Percentiles rank a stretch among this genome's conserved stretches.
Conservation (phyloP, 2,329 filamentous ascomycete genomes). For the Dactylellina cionopaga region DNA sequence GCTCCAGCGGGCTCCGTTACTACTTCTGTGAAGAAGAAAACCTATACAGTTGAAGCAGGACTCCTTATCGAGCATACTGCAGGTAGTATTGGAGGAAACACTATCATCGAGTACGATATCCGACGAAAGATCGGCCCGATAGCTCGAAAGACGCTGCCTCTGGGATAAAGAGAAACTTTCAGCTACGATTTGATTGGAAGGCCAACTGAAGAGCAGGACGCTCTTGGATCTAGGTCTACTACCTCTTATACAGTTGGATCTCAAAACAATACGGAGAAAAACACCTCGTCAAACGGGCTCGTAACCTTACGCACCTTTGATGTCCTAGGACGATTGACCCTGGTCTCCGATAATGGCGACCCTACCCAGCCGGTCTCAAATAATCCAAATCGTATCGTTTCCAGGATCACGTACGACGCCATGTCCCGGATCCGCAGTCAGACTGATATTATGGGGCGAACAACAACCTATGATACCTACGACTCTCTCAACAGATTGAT, state of each 20-base stretch:
- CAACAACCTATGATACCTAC: neutral
- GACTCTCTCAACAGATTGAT: neutral
- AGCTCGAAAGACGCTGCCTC: neutral
- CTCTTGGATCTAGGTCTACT: neutral
- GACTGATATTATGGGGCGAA: neutral
- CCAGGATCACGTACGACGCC: neutral
- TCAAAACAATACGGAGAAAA: neutral
- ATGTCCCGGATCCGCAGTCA: neutral
- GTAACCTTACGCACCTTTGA: neutral
- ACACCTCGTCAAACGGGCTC: neutral
- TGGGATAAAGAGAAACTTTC: neutral
- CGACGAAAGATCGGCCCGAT: neutral
- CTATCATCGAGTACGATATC: neutral
- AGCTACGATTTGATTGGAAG: neutral
- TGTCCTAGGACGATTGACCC: neutral
- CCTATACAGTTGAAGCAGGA: neutral
- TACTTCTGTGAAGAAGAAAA: neutral
- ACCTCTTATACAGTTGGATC: neutral
- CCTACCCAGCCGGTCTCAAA: neutral
- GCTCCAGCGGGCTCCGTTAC: neutral
- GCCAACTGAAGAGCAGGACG: neutral
- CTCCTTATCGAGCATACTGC: neutral
- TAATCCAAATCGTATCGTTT: neutral
- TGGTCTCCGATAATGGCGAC: slow-evolving; percentile 3
- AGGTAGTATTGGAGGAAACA: neutral